Conservation (phyloP, 2,329 filamentous ascomycete species). For the Hymenoscyphus infarciens region DNA sequence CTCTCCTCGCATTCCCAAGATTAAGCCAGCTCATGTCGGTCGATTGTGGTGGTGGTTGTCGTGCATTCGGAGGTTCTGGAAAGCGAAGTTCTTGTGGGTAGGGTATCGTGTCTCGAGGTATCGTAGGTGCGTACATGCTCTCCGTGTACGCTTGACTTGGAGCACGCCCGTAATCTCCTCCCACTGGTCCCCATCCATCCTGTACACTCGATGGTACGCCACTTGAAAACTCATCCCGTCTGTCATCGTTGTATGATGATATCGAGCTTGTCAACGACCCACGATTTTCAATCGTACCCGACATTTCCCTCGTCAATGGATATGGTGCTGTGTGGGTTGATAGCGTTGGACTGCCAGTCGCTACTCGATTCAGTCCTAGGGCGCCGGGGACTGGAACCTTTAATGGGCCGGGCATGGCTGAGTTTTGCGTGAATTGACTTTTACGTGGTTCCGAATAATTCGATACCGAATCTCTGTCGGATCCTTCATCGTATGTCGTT, state of each 20-base stretch:
- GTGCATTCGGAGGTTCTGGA: slow-evolving; percentile 18
- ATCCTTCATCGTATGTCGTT: slow-evolving; percentile 48
- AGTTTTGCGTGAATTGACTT: slow-evolving; percentile 57
- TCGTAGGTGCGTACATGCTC: slow-evolving; percentile 46
- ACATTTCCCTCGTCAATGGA: slow-evolving; percentile 53
- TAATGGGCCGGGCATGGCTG: slow-evolving; percentile 67
- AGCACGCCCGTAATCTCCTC: slow-evolving; percentile 47
- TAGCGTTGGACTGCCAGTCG: slow-evolving; percentile 66
- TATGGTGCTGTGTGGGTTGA: slow-evolving; percentile 48
- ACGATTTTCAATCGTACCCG: slow-evolving; percentile 58
- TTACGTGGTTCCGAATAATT: slow-evolving; percentile 46
- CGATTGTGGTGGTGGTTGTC: slow-evolving; percentile 32
- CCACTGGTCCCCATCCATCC: slow-evolving; percentile 32
- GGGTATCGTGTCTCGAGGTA: slow-evolving; percentile 35
- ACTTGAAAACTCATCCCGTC: slow-evolving; percentile 54
- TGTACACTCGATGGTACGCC: slow-evolving; percentile 58
- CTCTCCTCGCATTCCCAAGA: slow-evolving; percentile 43
- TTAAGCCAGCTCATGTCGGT: slow-evolving; percentile 81
- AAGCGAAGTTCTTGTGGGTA: slow-evolving; percentile 20
- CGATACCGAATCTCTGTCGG: slow-evolving; percentile 40
- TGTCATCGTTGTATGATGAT: slow-evolving; percentile 32
- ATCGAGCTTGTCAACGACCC: slow-evolving; percentile 39
- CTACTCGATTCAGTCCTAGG: slow-evolving; percentile 55
- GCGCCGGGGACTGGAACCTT: slow-evolving; percentile 60
- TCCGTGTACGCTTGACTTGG: slow-evolving; percentile 39